A percentile compares a stretch with the other conserved stretches of the same genome.
Evolutionary conservation across 2,329 filamentous ascomycete species (phyloP).

Genomic region (Colletotrichum higginsianum): DNA sequence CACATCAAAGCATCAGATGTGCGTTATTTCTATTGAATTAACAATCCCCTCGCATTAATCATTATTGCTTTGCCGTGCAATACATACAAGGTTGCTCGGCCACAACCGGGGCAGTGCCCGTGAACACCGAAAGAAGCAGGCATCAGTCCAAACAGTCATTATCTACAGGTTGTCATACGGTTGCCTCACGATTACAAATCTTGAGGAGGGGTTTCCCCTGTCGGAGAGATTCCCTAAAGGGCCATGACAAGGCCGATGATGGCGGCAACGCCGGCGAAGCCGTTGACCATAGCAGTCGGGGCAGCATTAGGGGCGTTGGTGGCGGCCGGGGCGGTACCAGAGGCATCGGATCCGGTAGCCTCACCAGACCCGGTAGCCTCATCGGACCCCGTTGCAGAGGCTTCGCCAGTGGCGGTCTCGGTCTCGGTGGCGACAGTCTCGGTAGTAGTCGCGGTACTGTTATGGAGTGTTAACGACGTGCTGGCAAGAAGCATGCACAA

Average conservation of each 20-base stretch:
- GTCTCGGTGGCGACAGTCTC: constrained; percentile 4
- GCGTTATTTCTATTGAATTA: not conserved
- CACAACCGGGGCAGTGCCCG: not conserved
- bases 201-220: not conserved
- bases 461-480: not conserved
- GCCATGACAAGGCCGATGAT: constrained; percentile 31
- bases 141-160: constrained; percentile 10
- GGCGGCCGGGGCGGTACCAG: constrained; percentile 11
- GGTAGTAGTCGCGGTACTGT: constrained; percentile 16
- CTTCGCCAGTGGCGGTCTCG: constrained; percentile 25
- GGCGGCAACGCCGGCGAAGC: constrained; percentile 9
- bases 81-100: not conserved
- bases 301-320: constrained; percentile 34
- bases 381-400: constrained; percentile 22
- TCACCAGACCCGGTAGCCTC: constrained; percentile 13
- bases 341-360: constrained; percentile 14
- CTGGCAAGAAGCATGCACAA: not conserved
- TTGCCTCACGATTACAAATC: not conserved
- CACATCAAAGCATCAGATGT: not conserved
- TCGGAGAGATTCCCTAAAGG: not conserved
- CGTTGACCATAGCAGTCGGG: constrained; percentile 24
- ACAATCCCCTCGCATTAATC: constrained; percentile 8
- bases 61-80: constrained; percentile 13
- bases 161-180: constrained; percentile 16
- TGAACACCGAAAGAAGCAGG: not conserved